A percentile compares a stretch with the other conserved stretches of the same genome.
Conservation (phyloP, 768 basidiomycete species). For the Calocybe indica region DNA sequence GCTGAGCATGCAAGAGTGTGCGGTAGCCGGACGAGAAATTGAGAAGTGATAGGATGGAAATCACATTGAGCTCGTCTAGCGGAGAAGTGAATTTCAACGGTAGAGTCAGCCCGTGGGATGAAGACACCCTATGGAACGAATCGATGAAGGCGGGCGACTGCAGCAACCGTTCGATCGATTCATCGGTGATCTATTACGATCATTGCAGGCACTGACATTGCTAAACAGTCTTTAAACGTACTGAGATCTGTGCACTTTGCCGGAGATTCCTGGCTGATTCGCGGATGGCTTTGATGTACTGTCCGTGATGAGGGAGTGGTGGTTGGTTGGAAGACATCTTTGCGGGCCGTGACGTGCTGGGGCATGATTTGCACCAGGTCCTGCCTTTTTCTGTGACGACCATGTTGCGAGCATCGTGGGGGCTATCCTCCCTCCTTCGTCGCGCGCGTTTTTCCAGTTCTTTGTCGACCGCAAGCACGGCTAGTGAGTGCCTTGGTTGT, state of each 20-base stretch:
- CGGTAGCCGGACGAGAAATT: slow-evolving; percentile 86
- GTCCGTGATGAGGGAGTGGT: slow-evolving; percentile 40
- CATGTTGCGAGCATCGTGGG: too few species aligned
- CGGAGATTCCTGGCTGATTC: slow-evolving; percentile 46
- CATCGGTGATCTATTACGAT: slow-evolving; percentile 44
- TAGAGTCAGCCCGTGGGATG: slow-evolving; percentile 63
- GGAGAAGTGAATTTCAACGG: slow-evolving; percentile 76
- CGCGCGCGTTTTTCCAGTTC: too few species aligned
- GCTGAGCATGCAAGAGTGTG: slow-evolving; percentile 60
- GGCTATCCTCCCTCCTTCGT: too few species aligned
- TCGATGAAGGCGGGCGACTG: slow-evolving; percentile 56
- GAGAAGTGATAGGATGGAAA: slow-evolving; percentile 72
- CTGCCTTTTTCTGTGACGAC: too few species aligned
- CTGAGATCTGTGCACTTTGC: slow-evolving; percentile 41
- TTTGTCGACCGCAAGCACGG: too few species aligned
- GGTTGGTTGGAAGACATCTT: background rate
- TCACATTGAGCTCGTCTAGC: slow-evolving; percentile 72
- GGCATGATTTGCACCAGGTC: too few species aligned
- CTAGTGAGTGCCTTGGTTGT: too few species aligned
- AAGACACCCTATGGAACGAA: slow-evolving; percentile 57
- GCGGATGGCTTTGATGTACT: slow-evolving; percentile 46
- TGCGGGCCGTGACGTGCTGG: background rate
- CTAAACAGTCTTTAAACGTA: slow-evolving; percentile 24
- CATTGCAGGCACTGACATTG: background rate
- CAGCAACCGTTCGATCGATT: slow-evolving; percentile 56